A percentile compares a stretch with the other conserved stretches of the same genome.
These are phyloP conservation scores for Bacidia rubella DNA, from an alignment of 495 filamentous ascomycete species.

Conservation along the genomic window DNA sequence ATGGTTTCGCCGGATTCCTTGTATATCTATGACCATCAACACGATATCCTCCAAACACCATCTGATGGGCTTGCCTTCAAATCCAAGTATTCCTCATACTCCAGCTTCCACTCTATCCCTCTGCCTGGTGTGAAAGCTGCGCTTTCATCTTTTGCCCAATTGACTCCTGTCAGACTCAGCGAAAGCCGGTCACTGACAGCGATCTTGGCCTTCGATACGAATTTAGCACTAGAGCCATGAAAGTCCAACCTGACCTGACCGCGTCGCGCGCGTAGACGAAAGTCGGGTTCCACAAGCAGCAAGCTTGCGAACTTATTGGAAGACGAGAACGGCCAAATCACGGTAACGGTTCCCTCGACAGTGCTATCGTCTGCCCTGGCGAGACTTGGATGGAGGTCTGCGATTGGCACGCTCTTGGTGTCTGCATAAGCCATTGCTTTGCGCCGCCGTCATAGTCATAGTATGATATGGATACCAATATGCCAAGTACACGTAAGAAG, in stretches of 20 bases:
- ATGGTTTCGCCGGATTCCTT: constrained; percentile 23
- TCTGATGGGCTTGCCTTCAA: constrained; percentile 39
- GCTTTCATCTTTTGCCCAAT: constrained; percentile 38
- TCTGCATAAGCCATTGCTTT: constrained; percentile 1
- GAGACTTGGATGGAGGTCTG: constrained; percentile 48
- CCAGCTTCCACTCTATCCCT: constrained; percentile 61
- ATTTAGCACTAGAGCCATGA: constrained; percentile 53
- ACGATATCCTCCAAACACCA: background rate
- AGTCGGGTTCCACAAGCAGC: constrained; percentile 72
- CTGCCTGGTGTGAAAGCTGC: constrained; percentile 46
- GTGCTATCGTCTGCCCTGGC: constrained; percentile 21
- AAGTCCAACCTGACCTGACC: constrained; percentile 81
- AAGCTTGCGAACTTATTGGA: constrained; percentile 58
- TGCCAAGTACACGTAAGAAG: background rate
- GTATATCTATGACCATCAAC: constrained; percentile 20
- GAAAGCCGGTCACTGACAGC: constrained; percentile 65
- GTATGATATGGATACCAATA: background rate
- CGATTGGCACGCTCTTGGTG: constrained; percentile 41
- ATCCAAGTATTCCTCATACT: constrained; percentile 40
- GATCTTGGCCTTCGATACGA: constrained; percentile 48
- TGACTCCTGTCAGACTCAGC: constrained; percentile 52
- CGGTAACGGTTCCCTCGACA: constrained; percentile 59
- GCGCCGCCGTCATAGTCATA: background rate
- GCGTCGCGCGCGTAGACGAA: constrained; percentile 59
- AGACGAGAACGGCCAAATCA: constrained; percentile 85